Conservation (phyloP, 2,329 filamentous ascomycete species). For the Trichoderma pleuroti region DNA sequence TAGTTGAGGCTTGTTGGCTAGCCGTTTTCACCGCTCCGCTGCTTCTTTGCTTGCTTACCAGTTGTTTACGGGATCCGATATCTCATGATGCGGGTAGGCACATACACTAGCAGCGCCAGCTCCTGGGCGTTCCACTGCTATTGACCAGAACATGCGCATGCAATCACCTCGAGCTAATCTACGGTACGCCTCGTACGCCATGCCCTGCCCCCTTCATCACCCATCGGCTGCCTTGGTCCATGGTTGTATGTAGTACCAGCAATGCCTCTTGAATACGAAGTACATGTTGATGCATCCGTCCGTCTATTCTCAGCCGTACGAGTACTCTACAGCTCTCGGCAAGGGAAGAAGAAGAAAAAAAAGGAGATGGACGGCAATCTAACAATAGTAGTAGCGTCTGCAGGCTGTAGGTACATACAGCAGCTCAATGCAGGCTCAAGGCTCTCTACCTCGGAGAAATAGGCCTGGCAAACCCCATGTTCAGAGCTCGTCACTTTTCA, state of each 20-base stretch:
- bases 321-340: neutral
- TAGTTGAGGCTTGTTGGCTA: too few relatives aligned
- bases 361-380: neutral
- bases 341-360: neutral
- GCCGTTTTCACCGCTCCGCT: neutral
- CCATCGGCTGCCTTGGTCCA: neutral
- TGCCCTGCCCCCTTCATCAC: neutral
- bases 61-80: neutral
- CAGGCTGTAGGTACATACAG: neutral
- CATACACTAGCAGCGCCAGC: neutral
- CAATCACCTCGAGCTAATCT: neutral
- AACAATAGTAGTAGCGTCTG: neutral
- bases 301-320: neutral
- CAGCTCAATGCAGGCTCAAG: neutral
- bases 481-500: neutral
- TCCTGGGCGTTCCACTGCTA: neutral
- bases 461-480: neutral
- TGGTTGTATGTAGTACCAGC: neutral
- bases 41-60: neutral
- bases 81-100: constrained; percentile 1
- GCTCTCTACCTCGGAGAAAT: neutral
- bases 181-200: neutral
- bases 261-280: neutral
- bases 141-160: neutral
- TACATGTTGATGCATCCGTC: neutral